A percentile compares a stretch with the other conserved stretches of the same genome.
Evolutionary conservation across 129 eudicot species (phyloP).

Genomic region (Tanacetum coccineum): DNA sequence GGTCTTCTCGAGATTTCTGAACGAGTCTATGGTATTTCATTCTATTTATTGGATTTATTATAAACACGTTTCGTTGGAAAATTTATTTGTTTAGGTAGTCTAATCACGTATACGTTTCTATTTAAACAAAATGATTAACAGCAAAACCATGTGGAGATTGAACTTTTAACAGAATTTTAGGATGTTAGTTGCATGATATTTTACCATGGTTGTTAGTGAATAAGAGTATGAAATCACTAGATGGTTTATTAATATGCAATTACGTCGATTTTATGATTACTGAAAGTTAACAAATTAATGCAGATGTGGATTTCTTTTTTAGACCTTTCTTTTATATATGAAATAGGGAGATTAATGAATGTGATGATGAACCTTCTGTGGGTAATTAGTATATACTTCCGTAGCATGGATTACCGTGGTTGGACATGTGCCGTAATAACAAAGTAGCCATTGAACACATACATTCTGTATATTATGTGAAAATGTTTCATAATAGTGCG

Average conservation of each 20-base stretch:
- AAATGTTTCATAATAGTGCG: too few species aligned
- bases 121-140: not conserved
- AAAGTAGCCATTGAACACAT: too few species aligned
- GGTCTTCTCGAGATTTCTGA: slow-evolving; percentile 86
- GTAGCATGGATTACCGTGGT: too few species aligned
- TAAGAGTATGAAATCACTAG: not conserved
- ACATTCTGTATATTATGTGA: too few species aligned
- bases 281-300: too few species aligned
- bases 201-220: not conserved
- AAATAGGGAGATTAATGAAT: slow-evolving; percentile 2
- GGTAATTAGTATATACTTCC: not conserved
- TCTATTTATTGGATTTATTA: not conserved
- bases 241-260: not conserved
- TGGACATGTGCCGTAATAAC: too few species aligned
- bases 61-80: not conserved
- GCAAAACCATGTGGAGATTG: not conserved
- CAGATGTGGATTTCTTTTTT: too few species aligned
- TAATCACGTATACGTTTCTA: not conserved
- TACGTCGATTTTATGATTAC: too few species aligned
- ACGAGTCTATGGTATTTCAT: slow-evolving; percentile 67
- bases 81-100: not conserved
- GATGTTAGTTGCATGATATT: slow-evolving; percentile 17
- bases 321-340: not conserved
- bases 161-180: not conserved
- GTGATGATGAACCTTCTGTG: not conserved